Evolutionary conservation across 805 yeast genomes (phyloP).

Genomic region (Zygosaccharomyces bailii): DNA sequence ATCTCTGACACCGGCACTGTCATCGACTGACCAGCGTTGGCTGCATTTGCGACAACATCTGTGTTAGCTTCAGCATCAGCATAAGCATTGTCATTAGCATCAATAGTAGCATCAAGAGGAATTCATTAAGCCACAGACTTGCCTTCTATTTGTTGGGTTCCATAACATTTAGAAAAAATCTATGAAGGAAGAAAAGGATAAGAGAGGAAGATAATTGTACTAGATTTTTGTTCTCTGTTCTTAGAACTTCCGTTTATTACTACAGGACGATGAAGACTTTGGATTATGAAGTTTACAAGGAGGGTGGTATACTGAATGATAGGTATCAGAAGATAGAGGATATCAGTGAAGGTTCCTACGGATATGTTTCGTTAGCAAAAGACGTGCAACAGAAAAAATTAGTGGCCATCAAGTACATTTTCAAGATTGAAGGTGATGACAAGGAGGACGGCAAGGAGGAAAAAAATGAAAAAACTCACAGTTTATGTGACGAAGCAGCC

Average conservation of each 20-base stretch:
- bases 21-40: slow-evolving; percentile 6
- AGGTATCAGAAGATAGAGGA: slow-evolving; percentile 68
- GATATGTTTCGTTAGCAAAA: slow-evolving; percentile 82
- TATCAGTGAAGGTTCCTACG: slow-evolving; percentile 90
- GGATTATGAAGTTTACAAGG: slow-evolving; percentile 42
- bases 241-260: too few relatives aligned
- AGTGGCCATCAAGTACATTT: slow-evolving; percentile 85
- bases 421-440: slow-evolving; percentile 48
- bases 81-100: slow-evolving; percentile 3
- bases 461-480: slow-evolving; percentile 35
- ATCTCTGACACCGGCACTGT: slow-evolving; percentile 5
- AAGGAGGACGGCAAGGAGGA: slow-evolving; percentile 21
- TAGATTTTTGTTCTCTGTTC: background rate
- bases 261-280: slow-evolving; percentile 22
- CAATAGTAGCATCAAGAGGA: background rate
- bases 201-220: background rate
- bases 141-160: background rate
- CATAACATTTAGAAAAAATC: background rate
- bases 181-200: background rate
- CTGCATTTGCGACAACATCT: slow-evolving; percentile 1
- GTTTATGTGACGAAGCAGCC: slow-evolving; percentile 53
- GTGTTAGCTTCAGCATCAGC: background rate
- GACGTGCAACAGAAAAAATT: slow-evolving; percentile 51
- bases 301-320: slow-evolving; percentile 51
- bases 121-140: background rate